Conservation (phyloP, 306 rosid species). For the Cicer chorassanicum region DNA sequence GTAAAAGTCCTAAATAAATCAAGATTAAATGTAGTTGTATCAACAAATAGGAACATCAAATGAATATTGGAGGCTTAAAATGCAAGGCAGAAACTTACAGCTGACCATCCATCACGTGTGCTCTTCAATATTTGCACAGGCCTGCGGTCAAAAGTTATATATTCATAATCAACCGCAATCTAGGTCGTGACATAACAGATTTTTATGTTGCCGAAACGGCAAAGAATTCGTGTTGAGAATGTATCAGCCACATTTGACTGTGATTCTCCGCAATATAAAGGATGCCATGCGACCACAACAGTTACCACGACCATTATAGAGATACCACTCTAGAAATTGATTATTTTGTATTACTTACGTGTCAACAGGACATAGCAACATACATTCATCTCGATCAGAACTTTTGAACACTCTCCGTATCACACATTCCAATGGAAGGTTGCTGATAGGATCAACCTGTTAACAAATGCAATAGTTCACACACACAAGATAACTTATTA, state of each 20-base stretch:
- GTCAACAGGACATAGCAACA: conserved; percentile 90
- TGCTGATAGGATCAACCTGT: conserved; percentile 84
- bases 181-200: no score
- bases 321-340: neutral
- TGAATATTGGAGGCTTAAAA: conserved; percentile 31
- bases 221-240: no score
- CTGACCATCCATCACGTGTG: conserved; percentile 84
- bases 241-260: no score
- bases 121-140: conserved; percentile 83
- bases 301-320: no score
- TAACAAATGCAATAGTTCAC: conserved; percentile 23
- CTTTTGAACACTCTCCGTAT: conserved; percentile 85
- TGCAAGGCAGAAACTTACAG: conserved; percentile 62
- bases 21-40: conserved; percentile 12
- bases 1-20: neutral
- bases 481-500: neutral
- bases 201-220: no score
- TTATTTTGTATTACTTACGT: conserved; percentile 60
- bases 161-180: conserved; percentile 10
- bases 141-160: conserved; percentile 54
- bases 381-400: conserved; percentile 75
- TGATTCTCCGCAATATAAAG: no score
- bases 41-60: conserved; percentile 32
- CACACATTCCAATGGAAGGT: conserved; percentile 80
- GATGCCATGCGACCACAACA: no score